Evolutionary conservation across 2,329 filamentous ascomycete species (phyloP).

Genomic region (Paraphaeosphaeria minitans): DNA sequence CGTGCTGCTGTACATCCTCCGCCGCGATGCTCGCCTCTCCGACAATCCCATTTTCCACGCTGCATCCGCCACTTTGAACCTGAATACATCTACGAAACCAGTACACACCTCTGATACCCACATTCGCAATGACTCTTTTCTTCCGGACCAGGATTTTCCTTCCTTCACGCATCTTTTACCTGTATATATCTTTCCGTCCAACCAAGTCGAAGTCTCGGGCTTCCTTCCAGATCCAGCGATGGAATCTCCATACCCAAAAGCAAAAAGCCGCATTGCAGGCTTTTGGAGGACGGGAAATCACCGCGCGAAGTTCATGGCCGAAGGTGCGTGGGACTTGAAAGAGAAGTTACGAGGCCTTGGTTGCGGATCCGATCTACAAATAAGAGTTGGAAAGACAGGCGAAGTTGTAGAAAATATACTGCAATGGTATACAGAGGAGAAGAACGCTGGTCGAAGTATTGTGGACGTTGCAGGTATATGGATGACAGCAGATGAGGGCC

Average conservation of each 20-base stretch:
- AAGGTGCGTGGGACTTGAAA: slow-evolving; percentile 77
- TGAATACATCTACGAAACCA: slow-evolving; percentile 11
- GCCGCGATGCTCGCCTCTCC: slow-evolving; percentile 72
- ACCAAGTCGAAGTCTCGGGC: slow-evolving; percentile 76
- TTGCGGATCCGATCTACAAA: slow-evolving; percentile 60
- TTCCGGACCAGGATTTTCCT: slow-evolving; percentile 27
- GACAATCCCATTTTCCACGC: slow-evolving; percentile 77
- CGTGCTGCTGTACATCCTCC: slow-evolving; percentile 72
- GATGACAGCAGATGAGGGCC: slow-evolving; percentile 73
- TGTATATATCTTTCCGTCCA: slow-evolving; percentile 67
- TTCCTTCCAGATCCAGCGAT: slow-evolving; percentile 61
- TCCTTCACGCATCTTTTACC: slow-evolving; percentile 66
- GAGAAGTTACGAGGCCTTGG: slow-evolving; percentile 61
- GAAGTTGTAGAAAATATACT: slow-evolving; percentile 67
- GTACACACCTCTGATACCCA: slow-evolving; percentile 18
- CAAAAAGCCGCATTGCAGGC: slow-evolving; percentile 66
- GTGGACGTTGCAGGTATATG: slow-evolving; percentile 67
- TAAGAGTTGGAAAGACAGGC: slow-evolving; percentile 66
- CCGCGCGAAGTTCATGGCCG: slow-evolving; percentile 72
- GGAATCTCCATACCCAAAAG: slow-evolving; percentile 66
- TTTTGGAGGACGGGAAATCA: slow-evolving; percentile 78
- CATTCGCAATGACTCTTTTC: slow-evolving; percentile 47
- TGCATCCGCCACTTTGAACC: slow-evolving; percentile 43
- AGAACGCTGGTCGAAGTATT: slow-evolving; percentile 27
- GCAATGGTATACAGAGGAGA: slow-evolving; percentile 45